Percentiles rank a stretch among this genome's conserved stretches.
Conservation (phyloP, 805 yeast genomes). For the Starmera quercuum region DNA sequence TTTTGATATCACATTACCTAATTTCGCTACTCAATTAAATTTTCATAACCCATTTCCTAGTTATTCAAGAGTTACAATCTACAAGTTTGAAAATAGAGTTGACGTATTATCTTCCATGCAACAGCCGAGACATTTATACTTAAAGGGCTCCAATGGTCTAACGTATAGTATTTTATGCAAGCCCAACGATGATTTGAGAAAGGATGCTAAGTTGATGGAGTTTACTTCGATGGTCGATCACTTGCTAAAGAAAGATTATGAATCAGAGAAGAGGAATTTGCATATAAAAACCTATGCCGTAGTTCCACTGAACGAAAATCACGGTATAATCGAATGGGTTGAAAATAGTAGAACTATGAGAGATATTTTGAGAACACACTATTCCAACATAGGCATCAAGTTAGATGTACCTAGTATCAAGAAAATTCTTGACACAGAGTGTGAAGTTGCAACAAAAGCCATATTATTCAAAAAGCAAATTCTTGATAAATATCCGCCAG, state of each 20-base stretch:
- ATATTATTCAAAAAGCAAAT: slow-evolving; percentile 25
- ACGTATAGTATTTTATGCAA: slow-evolving; percentile 74
- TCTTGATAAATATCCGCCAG: slow-evolving; percentile 45
- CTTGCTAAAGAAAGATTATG: slow-evolving; percentile 55
- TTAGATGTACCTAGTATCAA: slow-evolving; percentile 20
- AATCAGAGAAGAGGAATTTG: slow-evolving; percentile 65
- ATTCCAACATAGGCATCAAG: slow-evolving; percentile 31
- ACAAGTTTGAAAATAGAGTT: slow-evolving; percentile 58
- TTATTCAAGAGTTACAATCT: slow-evolving; percentile 43
- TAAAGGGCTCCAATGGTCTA: slow-evolving; percentile 75
- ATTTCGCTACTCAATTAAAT: slow-evolving; percentile 33
- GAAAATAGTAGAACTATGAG: slow-evolving; percentile 67
- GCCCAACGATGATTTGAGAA: slow-evolving; percentile 83
- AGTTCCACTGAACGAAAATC: slow-evolving; percentile 74
- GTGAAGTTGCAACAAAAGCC: slow-evolving; percentile 25
- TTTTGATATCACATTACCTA: slow-evolving; percentile 59
- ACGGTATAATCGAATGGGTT: slow-evolving; percentile 91
- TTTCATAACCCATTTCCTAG: slow-evolving; percentile 37
- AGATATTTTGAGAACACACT: slow-evolving; percentile 42
- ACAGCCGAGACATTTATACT: slow-evolving; percentile 69
- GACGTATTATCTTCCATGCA: slow-evolving; percentile 76
- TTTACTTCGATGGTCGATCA: slow-evolving; percentile 82
- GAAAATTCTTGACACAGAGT: slow-evolving; percentile 17
- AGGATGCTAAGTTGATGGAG: slow-evolving; percentile 89
- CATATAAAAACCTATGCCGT: slow-evolving; percentile 80